Base-by-base conservation (phyloP, 2,329 filamentous ascomycete genomes). In the Fusarium pseudonygamai region DNA sequence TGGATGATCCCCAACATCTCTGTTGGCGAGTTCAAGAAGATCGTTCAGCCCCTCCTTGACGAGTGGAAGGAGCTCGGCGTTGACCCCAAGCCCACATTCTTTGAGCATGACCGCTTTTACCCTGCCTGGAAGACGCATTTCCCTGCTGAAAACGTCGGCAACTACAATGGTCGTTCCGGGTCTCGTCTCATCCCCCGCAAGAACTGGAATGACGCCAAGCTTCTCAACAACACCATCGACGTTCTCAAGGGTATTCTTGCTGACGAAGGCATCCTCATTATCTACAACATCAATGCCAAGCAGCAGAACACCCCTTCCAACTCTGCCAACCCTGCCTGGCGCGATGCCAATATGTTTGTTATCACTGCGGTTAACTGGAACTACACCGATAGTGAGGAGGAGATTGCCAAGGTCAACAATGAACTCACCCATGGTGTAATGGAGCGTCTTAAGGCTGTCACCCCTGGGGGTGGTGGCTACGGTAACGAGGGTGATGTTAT, bases 311-410 rank as follows among this genome's bases (percentile, higher is more conserved):
- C 76, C 30, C 73, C 82, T 30, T 76, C 82, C 64, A 82, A 79
- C 64, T 82, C 83, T 2, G 71, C 83, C 9, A 84, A 84, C 66
- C 83, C 84, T 2, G 82, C 82, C 4, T 86, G 84, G 81, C 78
- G 84, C 34, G 79, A 80, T 28, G 78, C 83, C 15, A 66, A 81
- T n/a, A 75, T 78, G n/a, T 82, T 83, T 58, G 67, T 83, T 46
- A 73, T 79, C 20, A 76, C 80, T 37, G 61, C 72, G 13, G 61
- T 77, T 8, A 58, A 42, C 20, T 81, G 81, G 81, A 45, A 64
- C 4, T 46, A 57, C 32, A 60, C 71, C 5, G 60, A 53, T 10
- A 28, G 56, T 5, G 42, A 57, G 9, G 52, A 74, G 28, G 39
- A 69, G 39, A 71, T 74, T 13, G 67, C 62, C 34, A 78, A 78